Conservation (phyloP, 805 yeast species). For the Huiozyma sinensis region DNA sequence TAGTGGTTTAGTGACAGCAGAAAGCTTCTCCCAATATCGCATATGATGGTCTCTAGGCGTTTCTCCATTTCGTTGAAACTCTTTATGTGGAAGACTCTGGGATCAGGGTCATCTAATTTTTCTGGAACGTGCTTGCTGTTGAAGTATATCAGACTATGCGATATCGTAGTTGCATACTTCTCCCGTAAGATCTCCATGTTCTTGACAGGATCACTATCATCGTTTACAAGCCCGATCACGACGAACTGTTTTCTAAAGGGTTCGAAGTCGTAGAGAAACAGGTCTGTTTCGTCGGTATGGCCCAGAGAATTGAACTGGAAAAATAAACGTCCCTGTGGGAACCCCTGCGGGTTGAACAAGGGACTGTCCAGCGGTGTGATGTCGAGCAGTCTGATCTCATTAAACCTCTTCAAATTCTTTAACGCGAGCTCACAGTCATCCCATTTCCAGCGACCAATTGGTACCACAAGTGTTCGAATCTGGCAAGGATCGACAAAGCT, state of each 20-base stretch:
- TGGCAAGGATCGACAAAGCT: slow-evolving; percentile 49
- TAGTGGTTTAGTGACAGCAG: slow-evolving; percentile 53
- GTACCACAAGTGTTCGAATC: slow-evolving; percentile 58
- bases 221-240: slow-evolving; percentile 38
- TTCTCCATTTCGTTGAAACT: slow-evolving; percentile 6
- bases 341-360: slow-evolving; percentile 73
- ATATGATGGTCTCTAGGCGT: slow-evolving; percentile 50
- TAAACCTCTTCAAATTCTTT: slow-evolving; percentile 34
- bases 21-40: slow-evolving; percentile 61
- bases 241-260: slow-evolving; percentile 74
- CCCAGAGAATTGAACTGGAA: slow-evolving; percentile 41
- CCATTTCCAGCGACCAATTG: slow-evolving; percentile 41
- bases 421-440: slow-evolving; percentile 32
- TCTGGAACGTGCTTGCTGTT: slow-evolving; percentile 3
- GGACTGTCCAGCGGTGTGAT: slow-evolving; percentile 52
- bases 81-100: neutral
- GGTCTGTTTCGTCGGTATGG: slow-evolving; percentile 40
- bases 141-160: slow-evolving; percentile 19
- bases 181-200: slow-evolving; percentile 31
- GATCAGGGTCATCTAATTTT: neutral
- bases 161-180: slow-evolving; percentile 23
- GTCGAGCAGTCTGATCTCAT: slow-evolving; percentile 66
- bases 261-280: slow-evolving; percentile 77
- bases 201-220: slow-evolving; percentile 14
- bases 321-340: slow-evolving; percentile 65